Evolutionary conservation across 495 filamentous ascomycete species (phyloP).

Genomic region (Endocarpon pusillum): DNA sequence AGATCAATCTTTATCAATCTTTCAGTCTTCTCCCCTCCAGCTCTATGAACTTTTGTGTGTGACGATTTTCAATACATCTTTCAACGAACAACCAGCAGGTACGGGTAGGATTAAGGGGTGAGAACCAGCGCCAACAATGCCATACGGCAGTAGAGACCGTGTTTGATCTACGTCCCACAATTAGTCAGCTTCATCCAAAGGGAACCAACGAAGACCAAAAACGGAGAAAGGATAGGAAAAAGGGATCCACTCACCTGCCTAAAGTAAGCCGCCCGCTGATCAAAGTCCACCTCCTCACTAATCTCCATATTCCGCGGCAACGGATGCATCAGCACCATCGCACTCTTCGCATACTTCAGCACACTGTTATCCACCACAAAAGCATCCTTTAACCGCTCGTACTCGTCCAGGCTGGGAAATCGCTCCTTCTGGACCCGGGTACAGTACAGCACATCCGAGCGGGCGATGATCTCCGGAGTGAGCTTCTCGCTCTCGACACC

Average conservation of each 20-base stretch:
- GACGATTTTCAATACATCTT: no score
- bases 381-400: conserved; percentile 70
- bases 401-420: conserved; percentile 61
- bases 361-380: conserved; percentile 79
- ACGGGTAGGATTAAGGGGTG: conserved; percentile 36
- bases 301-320: conserved; percentile 86
- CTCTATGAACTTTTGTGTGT: no score
- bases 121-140: conserved; percentile 85
- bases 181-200: conserved; percentile 15
- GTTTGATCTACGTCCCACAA: conserved; percentile 63
- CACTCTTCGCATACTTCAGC: conserved; percentile 78
- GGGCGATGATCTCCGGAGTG: conserved; percentile 67
- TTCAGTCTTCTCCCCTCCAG: no score
- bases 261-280: conserved; percentile 93
- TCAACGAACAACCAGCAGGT: no score
- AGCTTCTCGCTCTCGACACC: conserved; percentile 55
- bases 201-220: background rate
- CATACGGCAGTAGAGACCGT: conserved; percentile 96
- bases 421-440: conserved; percentile 93
- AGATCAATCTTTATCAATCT: no score
- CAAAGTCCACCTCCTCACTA: conserved; percentile 88
- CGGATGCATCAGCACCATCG: conserved; percentile 90
- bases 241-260: conserved; percentile 62
- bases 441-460: conserved; percentile 84
- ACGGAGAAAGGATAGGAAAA: conserved; percentile 9